phyloP scores from a whole-genome alignment of 345 rosid species.

The Citrus sp. region DNA sequence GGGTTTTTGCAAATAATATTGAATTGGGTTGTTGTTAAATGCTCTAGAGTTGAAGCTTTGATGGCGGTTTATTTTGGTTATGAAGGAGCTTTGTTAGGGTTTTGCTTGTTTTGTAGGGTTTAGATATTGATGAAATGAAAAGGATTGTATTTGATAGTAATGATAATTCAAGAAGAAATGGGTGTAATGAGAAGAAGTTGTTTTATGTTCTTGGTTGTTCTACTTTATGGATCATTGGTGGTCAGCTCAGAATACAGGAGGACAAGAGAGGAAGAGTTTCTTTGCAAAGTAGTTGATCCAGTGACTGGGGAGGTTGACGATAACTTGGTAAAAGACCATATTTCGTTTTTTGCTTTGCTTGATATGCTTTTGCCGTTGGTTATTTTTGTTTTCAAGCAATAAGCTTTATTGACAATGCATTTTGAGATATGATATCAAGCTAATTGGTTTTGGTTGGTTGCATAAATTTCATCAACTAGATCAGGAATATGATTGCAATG shows the following conservation, averaged over 20 bases:
- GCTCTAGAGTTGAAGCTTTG: conserved; percentile 11
- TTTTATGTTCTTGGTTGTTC: conserved; percentile 30
- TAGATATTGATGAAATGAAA: conserved; percentile 38
- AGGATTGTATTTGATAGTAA: conserved; percentile 17
- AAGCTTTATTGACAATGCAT: neutral
- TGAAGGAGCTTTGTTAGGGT: conserved; percentile 15
- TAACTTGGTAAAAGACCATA: conserved; percentile 39
- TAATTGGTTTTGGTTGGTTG: neutral
- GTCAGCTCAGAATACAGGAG: conserved; percentile 33
- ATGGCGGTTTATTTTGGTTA: neutral
- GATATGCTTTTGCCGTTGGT: neutral
- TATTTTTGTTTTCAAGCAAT: neutral
- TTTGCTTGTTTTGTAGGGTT: conserved; percentile 20
- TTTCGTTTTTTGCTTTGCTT: neutral
- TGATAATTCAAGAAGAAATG: conserved; percentile 31
- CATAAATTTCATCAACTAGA: neutral
- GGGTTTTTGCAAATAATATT: neutral
- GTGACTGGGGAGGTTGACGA: conserved; percentile 47
- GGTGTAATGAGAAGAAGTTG: conserved; percentile 20
- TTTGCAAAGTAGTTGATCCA: conserved; percentile 41
- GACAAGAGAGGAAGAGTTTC: conserved; percentile 40
- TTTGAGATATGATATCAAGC: neutral
- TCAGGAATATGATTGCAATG: neutral
- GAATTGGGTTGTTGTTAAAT: neutral
- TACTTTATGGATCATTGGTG: conserved; percentile 37